Conservation (phyloP, 495 filamentous ascomycete species). For the Annulohypoxylon bovei region DNA sequence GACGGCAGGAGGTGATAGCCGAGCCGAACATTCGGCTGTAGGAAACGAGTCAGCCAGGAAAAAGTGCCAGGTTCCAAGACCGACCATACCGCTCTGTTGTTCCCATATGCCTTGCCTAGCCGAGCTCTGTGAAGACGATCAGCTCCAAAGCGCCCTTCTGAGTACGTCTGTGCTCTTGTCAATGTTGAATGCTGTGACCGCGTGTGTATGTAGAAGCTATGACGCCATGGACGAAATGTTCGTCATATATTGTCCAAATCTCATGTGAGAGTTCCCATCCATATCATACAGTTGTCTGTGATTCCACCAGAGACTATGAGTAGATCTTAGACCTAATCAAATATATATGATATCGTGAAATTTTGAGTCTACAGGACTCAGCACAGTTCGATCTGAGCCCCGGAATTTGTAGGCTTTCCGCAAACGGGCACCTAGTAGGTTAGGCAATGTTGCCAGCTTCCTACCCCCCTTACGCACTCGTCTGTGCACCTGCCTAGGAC, state of each 20-base stretch:
- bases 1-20: slow-evolving; percentile 3
- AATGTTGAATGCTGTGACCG: background rate
- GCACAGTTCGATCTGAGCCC: background rate
- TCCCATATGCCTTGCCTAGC: background rate
- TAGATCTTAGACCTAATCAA: background rate
- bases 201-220: slow-evolving; percentile 1
- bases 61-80: slow-evolving; percentile 28
- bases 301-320: background rate
- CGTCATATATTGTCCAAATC: background rate
- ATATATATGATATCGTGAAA: background rate
- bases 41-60: slow-evolving; percentile 32
- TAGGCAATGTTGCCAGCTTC: background rate
- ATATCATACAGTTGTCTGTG: background rate
- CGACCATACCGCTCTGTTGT: slow-evolving; percentile 4
- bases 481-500: background rate
- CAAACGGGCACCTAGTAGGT: background rate
- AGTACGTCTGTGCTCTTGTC: background rate
- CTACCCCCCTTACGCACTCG: background rate
- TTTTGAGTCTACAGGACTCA: background rate
- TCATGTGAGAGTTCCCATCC: background rate
- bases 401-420: background rate
- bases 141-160: background rate
- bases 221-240: background rate
- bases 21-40: slow-evolving; percentile 26
- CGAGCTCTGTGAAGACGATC: slow-evolving; percentile 3